Percentiles rank a stretch among this genome's conserved stretches.
Evolutionary conservation across 192 early-diverging fungal species (phyloP).

Genomic region (Linnemannia elongata): DNA sequence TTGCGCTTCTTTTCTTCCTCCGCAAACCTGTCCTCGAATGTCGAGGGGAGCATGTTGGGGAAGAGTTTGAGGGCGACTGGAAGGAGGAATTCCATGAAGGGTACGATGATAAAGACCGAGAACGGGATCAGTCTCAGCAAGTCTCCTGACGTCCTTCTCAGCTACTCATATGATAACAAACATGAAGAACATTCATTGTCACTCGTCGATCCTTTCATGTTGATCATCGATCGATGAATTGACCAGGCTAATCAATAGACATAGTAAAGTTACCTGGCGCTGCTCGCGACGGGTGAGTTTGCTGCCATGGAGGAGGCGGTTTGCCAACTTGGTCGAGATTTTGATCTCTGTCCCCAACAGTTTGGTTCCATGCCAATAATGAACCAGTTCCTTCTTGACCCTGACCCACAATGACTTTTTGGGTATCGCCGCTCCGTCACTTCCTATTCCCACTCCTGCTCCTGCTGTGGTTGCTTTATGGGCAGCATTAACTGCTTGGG

Average conservation of each 20-base stretch:
- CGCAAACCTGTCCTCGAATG: constrained; percentile 91
- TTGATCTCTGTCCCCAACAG: constrained; percentile 90
- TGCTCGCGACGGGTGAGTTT: constrained; percentile 90
- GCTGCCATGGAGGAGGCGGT: constrained; percentile 83
- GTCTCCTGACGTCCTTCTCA: constrained; percentile 89
- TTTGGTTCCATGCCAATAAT: constrained; percentile 96
- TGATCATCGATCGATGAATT: not conserved
- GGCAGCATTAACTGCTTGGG: not conserved
- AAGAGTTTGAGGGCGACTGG: constrained; percentile 93
- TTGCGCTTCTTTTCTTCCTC: constrained; percentile 96
- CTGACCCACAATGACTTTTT: constrained; percentile 82
- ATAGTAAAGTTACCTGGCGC: constrained; percentile 68
- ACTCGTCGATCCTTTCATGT: not conserved
- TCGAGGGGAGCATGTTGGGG: constrained; percentile 97
- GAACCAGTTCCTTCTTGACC: constrained; percentile 90
- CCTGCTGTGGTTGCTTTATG: not conserved
- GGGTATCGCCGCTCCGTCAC: not conserved
- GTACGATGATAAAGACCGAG: constrained; percentile 90
- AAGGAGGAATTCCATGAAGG: constrained; percentile 94
- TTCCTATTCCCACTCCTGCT: not conserved
- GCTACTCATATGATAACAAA: constrained; percentile 56
- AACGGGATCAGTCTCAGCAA: constrained; percentile 92
- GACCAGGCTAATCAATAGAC: too few relatives aligned
- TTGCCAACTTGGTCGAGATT: constrained; percentile 85
- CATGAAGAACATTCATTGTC: constrained; percentile 20